phyloP scores from a whole-genome alignment of 1,284 basidiomycete genomes.

The Naganishia cerealis region DNA sequence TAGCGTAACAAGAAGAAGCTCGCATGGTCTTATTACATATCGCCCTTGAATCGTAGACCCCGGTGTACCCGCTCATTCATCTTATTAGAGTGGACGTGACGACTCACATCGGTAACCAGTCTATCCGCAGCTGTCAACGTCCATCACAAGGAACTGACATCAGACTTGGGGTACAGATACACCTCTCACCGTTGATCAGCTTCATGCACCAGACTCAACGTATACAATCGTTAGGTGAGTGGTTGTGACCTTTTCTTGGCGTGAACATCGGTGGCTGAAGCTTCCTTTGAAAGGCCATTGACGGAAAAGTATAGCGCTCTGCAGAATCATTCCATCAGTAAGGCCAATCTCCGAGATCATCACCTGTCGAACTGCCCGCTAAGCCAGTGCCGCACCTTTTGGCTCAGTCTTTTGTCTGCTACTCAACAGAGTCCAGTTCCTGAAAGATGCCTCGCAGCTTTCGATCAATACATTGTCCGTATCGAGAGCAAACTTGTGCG shows the following conservation, averaged over 20 bases:
- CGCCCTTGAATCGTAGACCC: constrained; percentile 34
- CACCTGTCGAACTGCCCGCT: neutral
- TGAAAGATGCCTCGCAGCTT: constrained; percentile 64
- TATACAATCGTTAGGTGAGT: constrained; percentile 69
- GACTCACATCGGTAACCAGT: constrained; percentile 50
- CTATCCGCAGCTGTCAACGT: no score
- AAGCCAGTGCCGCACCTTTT: constrained; percentile 49
- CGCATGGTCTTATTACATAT: neutral
- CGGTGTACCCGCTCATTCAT: constrained; percentile 54
- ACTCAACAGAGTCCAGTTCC: constrained; percentile 82
- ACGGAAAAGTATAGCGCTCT: constrained; percentile 52
- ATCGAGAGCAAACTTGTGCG: constrained; percentile 77
- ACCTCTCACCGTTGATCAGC: constrained; percentile 71
- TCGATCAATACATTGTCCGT: constrained; percentile 64
- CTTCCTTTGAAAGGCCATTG: constrained; percentile 42
- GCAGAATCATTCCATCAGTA: constrained; percentile 51
- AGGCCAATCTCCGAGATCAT: constrained; percentile 54
- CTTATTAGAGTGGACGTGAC: constrained; percentile 53
- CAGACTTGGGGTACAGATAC: constrained; percentile 60
- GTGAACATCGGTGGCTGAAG: neutral
- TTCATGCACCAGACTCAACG: constrained; percentile 76
- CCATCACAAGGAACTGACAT: neutral
- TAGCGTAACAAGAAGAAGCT: no score
- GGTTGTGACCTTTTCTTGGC: neutral
- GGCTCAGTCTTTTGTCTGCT: constrained; percentile 76